These are phyloP conservation scores for Russula brevipes DNA, from an alignment of 768 basidiomycete genomes.

Conservation along the genomic window DNA sequence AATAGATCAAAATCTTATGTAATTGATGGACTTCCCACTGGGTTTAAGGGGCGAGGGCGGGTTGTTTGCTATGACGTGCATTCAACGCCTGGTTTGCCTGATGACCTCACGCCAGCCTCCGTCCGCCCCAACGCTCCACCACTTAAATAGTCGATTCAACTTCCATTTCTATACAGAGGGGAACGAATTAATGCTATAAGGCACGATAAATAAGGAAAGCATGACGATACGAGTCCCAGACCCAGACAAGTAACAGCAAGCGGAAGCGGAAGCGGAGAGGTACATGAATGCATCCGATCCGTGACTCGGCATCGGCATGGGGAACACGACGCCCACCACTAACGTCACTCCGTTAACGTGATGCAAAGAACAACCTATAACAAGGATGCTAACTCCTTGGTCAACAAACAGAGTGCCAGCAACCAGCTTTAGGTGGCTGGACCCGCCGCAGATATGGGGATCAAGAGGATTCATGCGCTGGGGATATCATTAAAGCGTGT, in stretches of 20 bases:
- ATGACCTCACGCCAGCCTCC: conserved; percentile 1
- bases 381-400: conserved; percentile 29
- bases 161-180: background rate
- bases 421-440: conserved; percentile 27
- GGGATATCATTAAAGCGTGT: background rate
- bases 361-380: conserved; percentile 19
- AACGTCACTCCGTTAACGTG: conserved; percentile 2
- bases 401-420: conserved; percentile 26
- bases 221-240: conserved; percentile 4
- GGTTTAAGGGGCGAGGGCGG: too few species aligned
- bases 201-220: background rate
- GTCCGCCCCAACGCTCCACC: background rate
- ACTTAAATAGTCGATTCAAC: background rate
- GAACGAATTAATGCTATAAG: background rate
- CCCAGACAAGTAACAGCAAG: background rate
- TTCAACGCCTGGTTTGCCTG: background rate
- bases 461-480: conserved; percentile 2
- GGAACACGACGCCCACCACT: background rate
- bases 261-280: background rate
- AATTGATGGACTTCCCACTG: too few species aligned
- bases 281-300: conserved; percentile 8
- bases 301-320: conserved; percentile 1
- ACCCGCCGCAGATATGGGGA: conserved; percentile 17
- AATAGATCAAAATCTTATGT: too few species aligned
- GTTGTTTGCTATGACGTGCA: background rate